Conservation (phyloP, 1,284 basidiomycete genomes). For the Trichosporon ovoides region DNA sequence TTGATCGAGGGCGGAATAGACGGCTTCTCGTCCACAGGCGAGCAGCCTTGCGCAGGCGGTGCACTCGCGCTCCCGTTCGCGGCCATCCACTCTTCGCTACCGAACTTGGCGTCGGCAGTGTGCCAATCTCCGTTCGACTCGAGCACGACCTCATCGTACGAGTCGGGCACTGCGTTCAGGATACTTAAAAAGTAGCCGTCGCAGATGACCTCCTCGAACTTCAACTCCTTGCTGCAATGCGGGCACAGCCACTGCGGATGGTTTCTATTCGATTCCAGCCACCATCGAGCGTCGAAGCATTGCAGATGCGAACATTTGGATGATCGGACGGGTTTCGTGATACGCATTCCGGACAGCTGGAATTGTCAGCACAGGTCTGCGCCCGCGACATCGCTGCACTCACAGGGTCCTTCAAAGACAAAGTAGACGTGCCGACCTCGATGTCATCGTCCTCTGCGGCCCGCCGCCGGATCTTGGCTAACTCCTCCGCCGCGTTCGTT, state of each 20-base stretch:
- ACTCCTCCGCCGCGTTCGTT: slow-evolving; percentile 24
- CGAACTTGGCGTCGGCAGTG: slow-evolving; percentile 77
- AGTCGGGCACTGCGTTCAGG: slow-evolving; percentile 54
- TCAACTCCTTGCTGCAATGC: slow-evolving; percentile 78
- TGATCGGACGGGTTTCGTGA: slow-evolving; percentile 79
- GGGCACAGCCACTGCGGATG: slow-evolving; percentile 96
- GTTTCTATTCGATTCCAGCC: slow-evolving; percentile 92
- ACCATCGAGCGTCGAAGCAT: slow-evolving; percentile 92
- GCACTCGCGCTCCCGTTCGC: slow-evolving; percentile 6
- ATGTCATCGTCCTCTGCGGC: slow-evolving; percentile 77
- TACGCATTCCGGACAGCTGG: slow-evolving; percentile 82
- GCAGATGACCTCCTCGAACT: slow-evolving; percentile 75
- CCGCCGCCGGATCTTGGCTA: slow-evolving; percentile 45
- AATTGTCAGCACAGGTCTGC: slow-evolving; percentile 6
- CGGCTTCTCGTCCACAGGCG: background rate
- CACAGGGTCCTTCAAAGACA: slow-evolving; percentile 88
- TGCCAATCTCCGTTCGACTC: slow-evolving; percentile 96
- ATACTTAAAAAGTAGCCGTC: slow-evolving; percentile 56
- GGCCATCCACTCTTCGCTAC: slow-evolving; percentile 62
- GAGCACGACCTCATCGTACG: slow-evolving; percentile 83
- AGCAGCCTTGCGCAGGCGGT: background rate
- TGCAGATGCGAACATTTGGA: slow-evolving; percentile 80
- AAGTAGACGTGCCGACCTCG: slow-evolving; percentile 73
- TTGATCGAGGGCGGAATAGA: slow-evolving; percentile 8
- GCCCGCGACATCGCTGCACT: slow-evolving; percentile 39